These are phyloP conservation scores for Rehmannia glutinosa DNA, from an alignment of 257 asterid species.

Conservation along the genomic window DNA sequence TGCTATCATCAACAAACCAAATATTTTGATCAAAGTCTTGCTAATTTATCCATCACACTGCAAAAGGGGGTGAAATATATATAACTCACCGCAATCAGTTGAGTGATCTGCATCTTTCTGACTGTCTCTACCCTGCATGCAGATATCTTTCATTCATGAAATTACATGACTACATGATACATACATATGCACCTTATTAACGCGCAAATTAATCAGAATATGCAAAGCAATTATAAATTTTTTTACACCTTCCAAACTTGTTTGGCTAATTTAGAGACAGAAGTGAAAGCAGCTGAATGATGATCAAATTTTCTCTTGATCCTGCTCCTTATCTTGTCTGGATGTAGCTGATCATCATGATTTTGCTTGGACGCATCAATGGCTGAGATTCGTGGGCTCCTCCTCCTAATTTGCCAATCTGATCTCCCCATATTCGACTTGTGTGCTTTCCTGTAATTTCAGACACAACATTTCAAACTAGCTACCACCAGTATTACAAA, in stretches of 20 bases:
- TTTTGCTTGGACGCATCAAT: conserved; percentile 28
- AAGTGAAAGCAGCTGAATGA: neutral
- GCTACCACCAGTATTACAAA: no score
- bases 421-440: conserved; percentile 9
- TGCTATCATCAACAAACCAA: neutral
- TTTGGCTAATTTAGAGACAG: conserved; percentile 32
- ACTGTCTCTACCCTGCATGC: conserved; percentile 37
- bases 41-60: neutral
- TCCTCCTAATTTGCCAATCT: conserved; percentile 36
- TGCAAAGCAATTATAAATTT: neutral
- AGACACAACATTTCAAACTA: neutral
- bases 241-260: conserved; percentile 48
- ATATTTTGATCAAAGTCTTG: no score
- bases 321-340: conserved; percentile 22
- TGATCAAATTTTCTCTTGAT: conserved; percentile 38
- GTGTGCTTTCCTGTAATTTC: conserved; percentile 5
- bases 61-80: no score
- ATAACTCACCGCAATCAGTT: conserved; percentile 28
- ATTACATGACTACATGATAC: no score
- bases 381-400: conserved; percentile 56
- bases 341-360: neutral
- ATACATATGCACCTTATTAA: no score
- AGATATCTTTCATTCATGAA: no score
- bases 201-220: neutral
- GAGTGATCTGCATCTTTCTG: conserved; percentile 20